These are phyloP conservation scores for Trichaptum fuscoviolaceum DNA, from an alignment of 768 basidiomycete species.

Conservation along the genomic window DNA sequence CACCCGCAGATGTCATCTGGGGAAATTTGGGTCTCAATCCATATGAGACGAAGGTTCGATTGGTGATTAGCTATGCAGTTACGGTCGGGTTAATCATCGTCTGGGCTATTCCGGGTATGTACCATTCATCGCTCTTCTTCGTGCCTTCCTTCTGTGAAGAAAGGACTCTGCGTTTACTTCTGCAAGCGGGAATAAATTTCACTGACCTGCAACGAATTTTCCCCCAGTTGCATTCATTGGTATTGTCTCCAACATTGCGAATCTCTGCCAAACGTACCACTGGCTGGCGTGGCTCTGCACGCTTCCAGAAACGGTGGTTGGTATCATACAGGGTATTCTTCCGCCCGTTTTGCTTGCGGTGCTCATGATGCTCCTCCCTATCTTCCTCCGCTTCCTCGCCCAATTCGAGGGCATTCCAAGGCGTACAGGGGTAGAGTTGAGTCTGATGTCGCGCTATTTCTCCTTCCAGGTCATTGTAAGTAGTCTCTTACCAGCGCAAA, in stretches of 20 bases:
- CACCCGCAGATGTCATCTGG: constrained; percentile 91
- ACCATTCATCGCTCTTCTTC: neutral
- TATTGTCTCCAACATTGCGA: constrained; percentile 72
- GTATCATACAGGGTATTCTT: constrained; percentile 84
- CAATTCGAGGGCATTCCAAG: constrained; percentile 89
- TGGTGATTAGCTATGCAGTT: constrained; percentile 60
- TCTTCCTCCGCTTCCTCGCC: constrained; percentile 74
- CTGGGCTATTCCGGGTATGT: constrained; percentile 80
- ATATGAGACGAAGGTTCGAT: constrained; percentile 72
- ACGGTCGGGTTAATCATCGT: constrained; percentile 79
- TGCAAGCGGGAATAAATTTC: too few relatives aligned
- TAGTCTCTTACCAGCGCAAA: constrained; percentile 15
- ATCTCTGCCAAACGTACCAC: constrained; percentile 52
- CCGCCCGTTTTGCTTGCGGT: constrained; percentile 86
- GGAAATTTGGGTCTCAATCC: constrained; percentile 83
- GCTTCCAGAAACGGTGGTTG: constrained; percentile 59
- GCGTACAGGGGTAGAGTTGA: constrained; percentile 76
- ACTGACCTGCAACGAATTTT: neutral
- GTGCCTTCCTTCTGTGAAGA: neutral
- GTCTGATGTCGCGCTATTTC: constrained; percentile 89
- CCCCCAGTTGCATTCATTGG: constrained; percentile 73
- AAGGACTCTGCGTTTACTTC: too few relatives aligned
- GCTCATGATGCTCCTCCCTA: constrained; percentile 85
- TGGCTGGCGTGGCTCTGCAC: constrained; percentile 87
- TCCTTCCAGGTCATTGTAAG: constrained; percentile 87